Percentiles rank a stretch among this genome's conserved stretches.
phyloP scores from a whole-genome alignment of 106 monocot species.

The Vanilla planifolia region DNA sequence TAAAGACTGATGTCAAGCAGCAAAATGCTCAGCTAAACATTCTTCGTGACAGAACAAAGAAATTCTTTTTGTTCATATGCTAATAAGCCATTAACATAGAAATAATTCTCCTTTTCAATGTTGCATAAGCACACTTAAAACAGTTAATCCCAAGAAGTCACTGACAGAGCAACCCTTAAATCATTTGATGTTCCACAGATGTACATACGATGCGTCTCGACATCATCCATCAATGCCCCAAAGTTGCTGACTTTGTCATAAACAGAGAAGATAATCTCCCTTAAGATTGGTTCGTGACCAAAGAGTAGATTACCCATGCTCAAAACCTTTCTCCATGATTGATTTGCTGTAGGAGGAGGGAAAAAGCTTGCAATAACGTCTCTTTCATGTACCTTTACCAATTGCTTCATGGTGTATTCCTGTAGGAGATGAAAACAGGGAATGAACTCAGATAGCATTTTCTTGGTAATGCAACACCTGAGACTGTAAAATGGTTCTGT shows the following conservation, averaged over 20 bases:
- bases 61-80: too few relatives aligned
- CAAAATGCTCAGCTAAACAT: too few relatives aligned
- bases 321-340: constrained; percentile 98
- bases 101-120: too few relatives aligned
- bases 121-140: not conserved
- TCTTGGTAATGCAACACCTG: too few relatives aligned
- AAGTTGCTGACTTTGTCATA: constrained; percentile 23
- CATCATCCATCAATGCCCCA: constrained; percentile 21
- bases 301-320: constrained; percentile 99
- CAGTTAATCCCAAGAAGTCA: constrained; percentile 86
- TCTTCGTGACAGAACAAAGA: too few relatives aligned
- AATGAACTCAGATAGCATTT: too few relatives aligned
- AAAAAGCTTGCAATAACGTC: constrained; percentile 61
- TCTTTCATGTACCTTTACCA: constrained; percentile 57
- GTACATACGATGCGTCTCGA: constrained; percentile 90
- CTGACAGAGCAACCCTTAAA: constrained; percentile 79
- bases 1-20: too few relatives aligned
- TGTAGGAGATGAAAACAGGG: constrained; percentile 4
- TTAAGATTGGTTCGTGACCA: constrained; percentile 86
- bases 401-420: constrained; percentile 66
- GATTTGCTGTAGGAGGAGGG: constrained; percentile 83
- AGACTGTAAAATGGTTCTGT: too few relatives aligned
- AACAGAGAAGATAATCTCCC: constrained; percentile 82
- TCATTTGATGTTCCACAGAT: constrained; percentile 89
- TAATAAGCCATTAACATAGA: too few relatives aligned